Conservation (phyloP, 352 stramenopile genomes). For the Saprolegnia parasitica region DNA sequence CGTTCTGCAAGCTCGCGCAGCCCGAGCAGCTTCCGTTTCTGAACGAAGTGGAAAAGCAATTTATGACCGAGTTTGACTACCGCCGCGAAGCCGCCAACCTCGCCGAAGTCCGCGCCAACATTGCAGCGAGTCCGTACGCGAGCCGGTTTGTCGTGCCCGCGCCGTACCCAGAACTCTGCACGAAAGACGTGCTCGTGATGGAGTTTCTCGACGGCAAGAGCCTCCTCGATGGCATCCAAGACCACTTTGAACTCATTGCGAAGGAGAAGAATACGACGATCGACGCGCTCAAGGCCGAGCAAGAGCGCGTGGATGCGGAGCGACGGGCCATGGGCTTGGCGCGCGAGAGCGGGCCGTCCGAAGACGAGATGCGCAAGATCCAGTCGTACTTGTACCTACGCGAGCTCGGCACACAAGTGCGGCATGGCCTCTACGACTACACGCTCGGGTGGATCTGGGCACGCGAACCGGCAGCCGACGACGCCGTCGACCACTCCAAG, state of each 20-base stretch:
- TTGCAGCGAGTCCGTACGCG: conserved; percentile 73
- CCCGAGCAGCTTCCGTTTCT: conserved; percentile 91
- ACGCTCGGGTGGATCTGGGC: conserved; percentile 76
- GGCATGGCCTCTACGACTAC: conserved; percentile 69
- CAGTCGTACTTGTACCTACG: conserved; percentile 43
- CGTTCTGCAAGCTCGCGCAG: conserved; percentile 93
- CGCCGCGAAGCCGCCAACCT: conserved; percentile 89
- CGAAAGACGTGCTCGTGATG: conserved; percentile 95
- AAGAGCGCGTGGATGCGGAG: conserved; percentile 65
- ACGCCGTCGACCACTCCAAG: conserved; percentile 41
- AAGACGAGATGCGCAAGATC: conserved; percentile 54
- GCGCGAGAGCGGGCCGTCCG: conserved; percentile 65
- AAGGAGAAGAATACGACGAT: conserved; percentile 79
- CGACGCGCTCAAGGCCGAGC: conserved; percentile 72
- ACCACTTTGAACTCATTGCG: conserved; percentile 88
- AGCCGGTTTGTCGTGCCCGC: conserved; percentile 74
- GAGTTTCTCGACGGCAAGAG: conserved; percentile 88
- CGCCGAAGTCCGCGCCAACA: conserved; percentile 82
- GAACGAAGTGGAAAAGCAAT: conserved; percentile 96
- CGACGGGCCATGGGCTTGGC: conserved; percentile 55
- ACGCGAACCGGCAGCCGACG: conserved; percentile 34
- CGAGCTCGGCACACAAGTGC: conserved; percentile 37
- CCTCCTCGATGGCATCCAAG: conserved; percentile 81
- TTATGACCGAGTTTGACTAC: conserved; percentile 98
- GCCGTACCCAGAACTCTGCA: conserved; percentile 86